Conservation (phyloP, 1,284 basidiomycete genomes). For the Vanrija sp. region DNA sequence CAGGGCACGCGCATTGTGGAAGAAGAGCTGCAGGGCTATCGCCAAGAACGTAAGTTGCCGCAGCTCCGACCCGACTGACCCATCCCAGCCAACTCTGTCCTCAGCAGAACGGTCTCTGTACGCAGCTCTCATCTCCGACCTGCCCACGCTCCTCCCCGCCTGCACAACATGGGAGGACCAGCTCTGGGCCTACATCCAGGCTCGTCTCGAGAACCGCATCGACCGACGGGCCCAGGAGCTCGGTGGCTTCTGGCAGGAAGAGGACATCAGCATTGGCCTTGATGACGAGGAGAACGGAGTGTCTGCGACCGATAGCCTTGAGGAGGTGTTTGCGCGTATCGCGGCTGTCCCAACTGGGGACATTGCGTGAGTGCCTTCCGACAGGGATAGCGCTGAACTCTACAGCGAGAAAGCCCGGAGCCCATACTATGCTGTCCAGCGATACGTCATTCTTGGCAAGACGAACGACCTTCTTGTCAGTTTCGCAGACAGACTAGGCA, state of each 20-base stretch:
- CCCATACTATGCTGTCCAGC: constrained; percentile 65
- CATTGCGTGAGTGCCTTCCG: constrained; percentile 33
- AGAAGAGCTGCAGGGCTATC: constrained; percentile 70
- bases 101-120: constrained; percentile 77
- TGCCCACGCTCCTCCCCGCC: constrained; percentile 66
- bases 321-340: constrained; percentile 45
- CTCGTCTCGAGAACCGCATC: constrained; percentile 66
- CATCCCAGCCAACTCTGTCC: constrained; percentile 60
- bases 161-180: constrained; percentile 92
- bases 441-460: constrained; percentile 75
- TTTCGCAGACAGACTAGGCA: constrained; percentile 61
- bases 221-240: constrained; percentile 43
- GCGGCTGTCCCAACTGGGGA: constrained; percentile 29
- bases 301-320: constrained; percentile 14
- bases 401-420: constrained; percentile 60
- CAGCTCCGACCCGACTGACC: background rate
- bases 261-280: constrained; percentile 24
- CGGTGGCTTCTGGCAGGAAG: constrained; percentile 48
- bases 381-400: background rate
- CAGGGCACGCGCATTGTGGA: constrained; percentile 72
- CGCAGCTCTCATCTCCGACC: constrained; percentile 81
- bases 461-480: constrained; percentile 65
- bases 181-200: constrained; percentile 84
- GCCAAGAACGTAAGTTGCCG: constrained; percentile 63
- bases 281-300: constrained; percentile 40